phyloP scores from a whole-genome alignment of 2,329 filamentous ascomycete species.

The Hysterium pulicare region DNA sequence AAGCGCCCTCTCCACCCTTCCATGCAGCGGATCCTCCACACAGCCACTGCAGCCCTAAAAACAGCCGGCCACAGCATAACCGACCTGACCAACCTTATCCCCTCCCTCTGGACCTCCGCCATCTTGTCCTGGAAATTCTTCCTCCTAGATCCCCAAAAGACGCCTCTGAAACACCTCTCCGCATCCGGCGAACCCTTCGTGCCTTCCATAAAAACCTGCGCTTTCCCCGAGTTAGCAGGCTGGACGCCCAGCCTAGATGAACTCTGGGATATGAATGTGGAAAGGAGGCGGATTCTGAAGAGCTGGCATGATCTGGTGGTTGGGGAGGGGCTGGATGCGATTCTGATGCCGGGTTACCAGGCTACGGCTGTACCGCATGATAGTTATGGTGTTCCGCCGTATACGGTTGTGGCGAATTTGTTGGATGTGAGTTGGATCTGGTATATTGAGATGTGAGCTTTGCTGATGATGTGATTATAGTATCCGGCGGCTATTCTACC shows the following conservation, averaged over 20 bases:
- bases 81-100: constrained; percentile 23
- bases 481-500: constrained; percentile 53
- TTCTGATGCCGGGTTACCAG: constrained; percentile 50
- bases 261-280: constrained; percentile 43
- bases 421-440: constrained; percentile 44
- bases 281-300: constrained; percentile 32
- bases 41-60: constrained; percentile 38
- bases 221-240: constrained; percentile 27
- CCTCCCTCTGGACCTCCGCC: constrained; percentile 27
- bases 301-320: constrained; percentile 44
- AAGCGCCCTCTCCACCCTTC: constrained; percentile 52
- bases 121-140: constrained; percentile 44
- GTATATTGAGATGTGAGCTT: background rate
- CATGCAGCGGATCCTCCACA: constrained; percentile 45
- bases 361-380: constrained; percentile 53
- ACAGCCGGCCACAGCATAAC: constrained; percentile 45
- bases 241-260: constrained; percentile 38
- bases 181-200: constrained; percentile 45
- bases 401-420: constrained; percentile 52
- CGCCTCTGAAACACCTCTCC: constrained; percentile 29
- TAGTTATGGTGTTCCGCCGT: constrained; percentile 45
- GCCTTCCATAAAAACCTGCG: constrained; percentile 34
- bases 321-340: constrained; percentile 47
- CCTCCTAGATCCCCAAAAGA: constrained; percentile 36
- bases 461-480: constrained; percentile 20